Conservation (phyloP, 2,329 filamentous ascomycete species). For the Nemania sp. region DNA sequence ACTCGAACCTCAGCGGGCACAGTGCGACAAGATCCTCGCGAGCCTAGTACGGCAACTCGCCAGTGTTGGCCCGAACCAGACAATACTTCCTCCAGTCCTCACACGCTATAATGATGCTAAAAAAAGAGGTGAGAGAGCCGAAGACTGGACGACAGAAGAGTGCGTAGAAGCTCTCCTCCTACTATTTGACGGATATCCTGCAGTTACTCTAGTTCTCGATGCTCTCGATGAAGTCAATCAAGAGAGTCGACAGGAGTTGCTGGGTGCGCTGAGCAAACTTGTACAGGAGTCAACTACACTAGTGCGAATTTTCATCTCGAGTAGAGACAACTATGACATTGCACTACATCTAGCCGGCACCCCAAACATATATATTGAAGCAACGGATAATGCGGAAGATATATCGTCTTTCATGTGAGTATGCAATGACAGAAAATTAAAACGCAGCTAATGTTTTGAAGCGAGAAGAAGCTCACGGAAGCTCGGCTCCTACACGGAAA, state of each 20-base stretch:
- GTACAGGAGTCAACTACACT: not conserved
- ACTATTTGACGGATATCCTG: conserved; percentile 14
- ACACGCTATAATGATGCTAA: conserved; percentile 10
- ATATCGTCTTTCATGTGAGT: conserved; percentile 22
- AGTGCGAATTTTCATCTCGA: conserved; percentile 11
- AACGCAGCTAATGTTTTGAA: not conserved
- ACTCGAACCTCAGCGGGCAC: conserved; percentile 6
- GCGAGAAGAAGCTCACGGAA: conserved; percentile 5
- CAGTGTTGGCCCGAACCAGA: not conserved
- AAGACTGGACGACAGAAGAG: conserved; percentile 8
- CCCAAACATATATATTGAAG: conserved; percentile 16
- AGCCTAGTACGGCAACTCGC: conserved; percentile 18
- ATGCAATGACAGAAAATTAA: not conserved
- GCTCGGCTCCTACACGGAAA: conserved; percentile 5
- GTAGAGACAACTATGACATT: conserved; percentile 16
- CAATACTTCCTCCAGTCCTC: not conserved
- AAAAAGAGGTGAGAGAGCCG: not conserved
- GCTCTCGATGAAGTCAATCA: conserved; percentile 11
- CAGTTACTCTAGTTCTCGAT: conserved; percentile 9
- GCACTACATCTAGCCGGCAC: not conserved
- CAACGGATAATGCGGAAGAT: conserved; percentile 11
- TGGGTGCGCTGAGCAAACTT: conserved; percentile 5
- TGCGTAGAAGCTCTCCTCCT: not conserved
- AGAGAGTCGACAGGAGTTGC: conserved; percentile 6
- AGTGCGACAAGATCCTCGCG: not conserved